Evolutionary conservation across 257 asterid genomes (phyloP), one percentile per base, ranked within the genome.

Genomic region (Forsythia viridissima): DNA sequence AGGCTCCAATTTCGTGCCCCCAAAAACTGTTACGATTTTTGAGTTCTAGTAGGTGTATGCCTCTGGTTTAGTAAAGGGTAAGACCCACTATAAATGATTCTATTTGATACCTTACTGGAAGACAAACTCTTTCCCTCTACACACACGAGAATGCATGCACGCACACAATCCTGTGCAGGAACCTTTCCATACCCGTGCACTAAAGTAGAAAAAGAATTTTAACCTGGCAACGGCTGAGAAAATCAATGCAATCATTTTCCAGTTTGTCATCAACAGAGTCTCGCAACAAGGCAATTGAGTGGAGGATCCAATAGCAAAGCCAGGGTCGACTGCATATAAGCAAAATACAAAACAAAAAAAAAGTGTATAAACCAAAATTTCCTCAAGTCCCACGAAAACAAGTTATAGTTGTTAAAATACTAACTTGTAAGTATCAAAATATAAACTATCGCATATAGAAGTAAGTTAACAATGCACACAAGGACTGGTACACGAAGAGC

Each of bases 261-360:
- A 93, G 79, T 76, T 82, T 41, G 76, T 84, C 89, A 44, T 84
- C 92, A 41, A 93, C 81, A 44, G 91, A 88, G 44, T 96, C 99
- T 46, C 93, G 97, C 85, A 93, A 76, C 83, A 93, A 70, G 72
- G 97, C 92, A 82, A 96, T 88, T 10, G 99, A 89, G 76, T 96
- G 99, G 71, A 92, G 88, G 78, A 86, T 91, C 99, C 99, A 93
- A 82, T 96, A 96, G 87, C 98, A 93, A 75, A 96, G 80, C 99
- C 99, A 96, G 72, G 98, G 99, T 72, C 99, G 99, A 81, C 99
- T 96, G 86, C 18, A 48, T 38, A 83, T 57, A 73, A 80, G 52
- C 80, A 85, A 85, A 61, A 61, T 39, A 13, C n/a, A 37, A 30
- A 63, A 24, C 13, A 72, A 69, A 37, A 67, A 24, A 30, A 72